A percentile compares a stretch with the other conserved stretches of the same genome.
Evolutionary conservation across 495 filamentous ascomycete species (phyloP).

Genomic region (Trichoderma parareesei): DNA sequence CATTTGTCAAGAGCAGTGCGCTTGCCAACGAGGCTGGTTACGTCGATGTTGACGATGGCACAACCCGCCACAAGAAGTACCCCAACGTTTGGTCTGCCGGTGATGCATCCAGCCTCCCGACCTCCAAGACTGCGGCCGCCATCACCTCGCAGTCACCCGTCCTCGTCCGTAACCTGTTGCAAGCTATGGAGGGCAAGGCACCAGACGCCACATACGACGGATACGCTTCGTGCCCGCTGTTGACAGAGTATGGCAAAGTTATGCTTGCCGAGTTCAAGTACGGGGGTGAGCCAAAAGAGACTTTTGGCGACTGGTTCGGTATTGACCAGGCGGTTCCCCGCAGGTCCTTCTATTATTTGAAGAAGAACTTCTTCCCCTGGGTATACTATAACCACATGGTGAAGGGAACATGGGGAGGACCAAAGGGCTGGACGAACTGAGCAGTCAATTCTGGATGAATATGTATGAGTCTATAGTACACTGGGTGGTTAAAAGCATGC

Average conservation of each 20-base stretch:
- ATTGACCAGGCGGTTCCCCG: constrained; percentile 50
- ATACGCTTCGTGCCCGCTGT: constrained; percentile 61
- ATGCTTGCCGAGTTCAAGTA: constrained; percentile 68
- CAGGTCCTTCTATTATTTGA: constrained; percentile 53
- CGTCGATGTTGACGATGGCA: constrained; percentile 56
- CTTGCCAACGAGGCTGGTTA: constrained; percentile 53
- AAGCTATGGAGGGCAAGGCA: constrained; percentile 46
- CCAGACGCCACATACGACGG: constrained; percentile 49
- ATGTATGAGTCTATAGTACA: no score
- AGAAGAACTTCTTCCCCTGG: constrained; percentile 68
- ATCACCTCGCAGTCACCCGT: constrained; percentile 57
- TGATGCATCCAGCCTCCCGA: constrained; percentile 58
- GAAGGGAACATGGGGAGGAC: constrained; percentile 55
- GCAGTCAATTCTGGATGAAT: not conserved
- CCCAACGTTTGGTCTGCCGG: constrained; percentile 62
- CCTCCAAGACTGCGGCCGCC: constrained; percentile 61
- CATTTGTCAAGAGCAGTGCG: constrained; percentile 48
- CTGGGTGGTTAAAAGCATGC: no score
- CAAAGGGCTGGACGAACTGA: constrained; percentile 39
- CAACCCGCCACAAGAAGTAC: constrained; percentile 53
- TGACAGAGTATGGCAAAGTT: constrained; percentile 58
- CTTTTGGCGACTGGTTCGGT: constrained; percentile 48
- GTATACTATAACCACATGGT: constrained; percentile 53
- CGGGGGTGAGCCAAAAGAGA: constrained; percentile 62
- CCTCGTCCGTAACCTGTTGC: constrained; percentile 48